These are phyloP conservation scores for Panicum hallii DNA, from an alignment of 202 grass and related monocot genomes.

Conservation along the genomic window DNA sequence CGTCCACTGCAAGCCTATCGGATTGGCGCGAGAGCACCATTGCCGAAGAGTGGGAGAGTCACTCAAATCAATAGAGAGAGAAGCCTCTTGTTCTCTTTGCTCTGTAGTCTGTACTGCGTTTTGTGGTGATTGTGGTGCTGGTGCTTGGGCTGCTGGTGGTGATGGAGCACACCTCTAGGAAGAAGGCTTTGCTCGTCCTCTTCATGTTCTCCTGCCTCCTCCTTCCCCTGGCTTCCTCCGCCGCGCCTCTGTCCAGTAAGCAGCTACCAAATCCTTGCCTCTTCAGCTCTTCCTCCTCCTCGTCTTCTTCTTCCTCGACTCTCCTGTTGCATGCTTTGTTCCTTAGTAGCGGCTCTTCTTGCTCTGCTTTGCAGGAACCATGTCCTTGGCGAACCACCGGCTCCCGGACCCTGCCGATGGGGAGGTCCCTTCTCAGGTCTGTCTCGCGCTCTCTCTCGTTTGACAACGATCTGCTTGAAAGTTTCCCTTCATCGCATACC, in stretches of 20 bases:
- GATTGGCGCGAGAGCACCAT: background rate
- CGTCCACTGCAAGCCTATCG: conserved; percentile 33
- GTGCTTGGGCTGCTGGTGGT: background rate
- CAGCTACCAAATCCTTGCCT: background rate
- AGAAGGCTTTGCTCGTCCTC: conserved; percentile 47
- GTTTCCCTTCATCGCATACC: background rate
- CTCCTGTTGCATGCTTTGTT: background rate
- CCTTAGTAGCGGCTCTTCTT: background rate
- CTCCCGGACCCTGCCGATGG: background rate
- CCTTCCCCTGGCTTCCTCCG: conserved; percentile 53
- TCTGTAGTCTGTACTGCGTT: background rate
- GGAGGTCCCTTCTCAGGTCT: conserved; percentile 55
- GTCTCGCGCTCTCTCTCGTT: background rate
- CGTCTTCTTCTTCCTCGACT: background rate
- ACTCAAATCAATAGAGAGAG: background rate
- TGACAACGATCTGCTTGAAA: background rate
- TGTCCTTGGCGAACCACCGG: conserved; percentile 51
- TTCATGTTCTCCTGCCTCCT: conserved; percentile 54
- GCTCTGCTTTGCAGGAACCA: conserved; percentile 53
- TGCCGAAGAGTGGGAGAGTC: background rate
- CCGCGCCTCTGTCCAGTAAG: conserved; percentile 77
- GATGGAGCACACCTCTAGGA: conserved; percentile 30
- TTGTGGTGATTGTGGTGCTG: background rate
- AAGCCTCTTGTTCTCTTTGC: background rate
- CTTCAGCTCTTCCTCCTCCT: background rate